Conservation (phyloP, 2,329 filamentous ascomycete genomes). For the Rhynchosporium graminicola region DNA sequence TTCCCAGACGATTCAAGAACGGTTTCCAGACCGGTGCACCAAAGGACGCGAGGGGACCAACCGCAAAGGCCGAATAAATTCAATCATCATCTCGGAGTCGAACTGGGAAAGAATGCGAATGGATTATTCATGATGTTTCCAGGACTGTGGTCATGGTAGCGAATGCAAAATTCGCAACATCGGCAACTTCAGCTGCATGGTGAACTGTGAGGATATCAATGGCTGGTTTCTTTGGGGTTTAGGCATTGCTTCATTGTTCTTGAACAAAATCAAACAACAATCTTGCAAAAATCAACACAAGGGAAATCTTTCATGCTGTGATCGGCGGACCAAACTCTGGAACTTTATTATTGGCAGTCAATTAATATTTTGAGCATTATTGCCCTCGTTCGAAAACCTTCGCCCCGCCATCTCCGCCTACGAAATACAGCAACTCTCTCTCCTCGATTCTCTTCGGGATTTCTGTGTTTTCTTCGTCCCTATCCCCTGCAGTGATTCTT, state of each 20-base stretch:
- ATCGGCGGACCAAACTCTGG: background rate
- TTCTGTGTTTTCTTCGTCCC: conserved; percentile 36
- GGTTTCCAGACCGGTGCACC: conserved; percentile 91
- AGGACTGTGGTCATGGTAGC: conserved; percentile 39
- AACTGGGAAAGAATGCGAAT: conserved; percentile 41
- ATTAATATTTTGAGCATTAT: conserved; percentile 32
- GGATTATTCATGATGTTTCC: conserved; percentile 38
- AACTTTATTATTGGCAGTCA: background rate
- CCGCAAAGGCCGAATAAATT: conserved; percentile 40
- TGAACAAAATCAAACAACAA: conserved; percentile 10
- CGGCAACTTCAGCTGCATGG: conserved; percentile 25
- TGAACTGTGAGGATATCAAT: conserved; percentile 26
- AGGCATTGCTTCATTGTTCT: conserved; percentile 16
- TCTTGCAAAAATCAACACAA: conserved; percentile 16
- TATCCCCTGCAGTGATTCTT: conserved; percentile 64
- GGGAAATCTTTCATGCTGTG: background rate
- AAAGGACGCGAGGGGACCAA: conserved; percentile 75
- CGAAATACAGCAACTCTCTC: conserved; percentile 78
- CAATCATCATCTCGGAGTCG: conserved; percentile 39
- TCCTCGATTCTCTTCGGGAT: conserved; percentile 49
- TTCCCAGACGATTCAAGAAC: conserved; percentile 95
- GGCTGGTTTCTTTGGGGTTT: conserved; percentile 19
- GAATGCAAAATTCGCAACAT: conserved; percentile 41
- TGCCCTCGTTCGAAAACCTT: conserved; percentile 84
- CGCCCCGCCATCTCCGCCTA: conserved; percentile 76